phyloP scores from a whole-genome alignment of 2,329 filamentous ascomycete genomes.

The Aspergillus quadricinctus region DNA sequence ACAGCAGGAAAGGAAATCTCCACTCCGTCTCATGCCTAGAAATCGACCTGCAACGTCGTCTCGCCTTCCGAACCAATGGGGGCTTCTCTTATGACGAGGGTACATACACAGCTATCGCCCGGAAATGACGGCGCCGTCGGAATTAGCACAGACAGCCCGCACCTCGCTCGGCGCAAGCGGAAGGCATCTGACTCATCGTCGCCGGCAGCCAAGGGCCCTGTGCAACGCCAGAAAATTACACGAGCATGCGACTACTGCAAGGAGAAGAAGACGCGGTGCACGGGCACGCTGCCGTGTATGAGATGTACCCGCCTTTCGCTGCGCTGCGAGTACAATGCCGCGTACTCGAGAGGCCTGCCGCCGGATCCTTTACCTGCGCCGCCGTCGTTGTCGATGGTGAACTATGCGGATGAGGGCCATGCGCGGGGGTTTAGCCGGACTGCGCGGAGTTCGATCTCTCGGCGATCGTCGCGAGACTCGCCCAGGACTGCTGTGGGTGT shows the following conservation, averaged over 20 bases:
- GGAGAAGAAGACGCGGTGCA: constrained; percentile 36
- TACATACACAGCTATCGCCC: not conserved
- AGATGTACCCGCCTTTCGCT: constrained; percentile 31
- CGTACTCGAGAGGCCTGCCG: constrained; percentile 35
- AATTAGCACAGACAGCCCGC: not conserved
- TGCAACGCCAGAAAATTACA: constrained; percentile 33
- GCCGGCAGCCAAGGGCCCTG: constrained; percentile 15
- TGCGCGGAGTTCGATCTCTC: constrained; percentile 2
- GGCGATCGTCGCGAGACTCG: constrained; percentile 4
- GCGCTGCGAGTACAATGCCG: constrained; percentile 32
- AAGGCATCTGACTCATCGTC: constrained; percentile 22
- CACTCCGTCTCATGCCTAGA: not conserved
- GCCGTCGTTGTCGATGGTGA: constrained; percentile 5
- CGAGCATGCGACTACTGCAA: constrained; percentile 38
- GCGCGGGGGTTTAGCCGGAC: not conserved
- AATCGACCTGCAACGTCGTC: not conserved
- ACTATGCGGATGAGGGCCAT: constrained; percentile 6
- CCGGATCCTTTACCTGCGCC: constrained; percentile 27
- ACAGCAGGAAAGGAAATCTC: not conserved
- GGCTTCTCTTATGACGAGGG: not conserved
- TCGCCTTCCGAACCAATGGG: constrained; percentile 4
- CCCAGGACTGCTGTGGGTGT: not conserved
- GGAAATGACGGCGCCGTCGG: constrained; percentile 2
- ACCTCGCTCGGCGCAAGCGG: constrained; percentile 22
- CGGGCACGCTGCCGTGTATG: constrained; percentile 33